phyloP scores from a whole-genome alignment of 768 basidiomycete species.

The Leccinum aurantiacum region DNA sequence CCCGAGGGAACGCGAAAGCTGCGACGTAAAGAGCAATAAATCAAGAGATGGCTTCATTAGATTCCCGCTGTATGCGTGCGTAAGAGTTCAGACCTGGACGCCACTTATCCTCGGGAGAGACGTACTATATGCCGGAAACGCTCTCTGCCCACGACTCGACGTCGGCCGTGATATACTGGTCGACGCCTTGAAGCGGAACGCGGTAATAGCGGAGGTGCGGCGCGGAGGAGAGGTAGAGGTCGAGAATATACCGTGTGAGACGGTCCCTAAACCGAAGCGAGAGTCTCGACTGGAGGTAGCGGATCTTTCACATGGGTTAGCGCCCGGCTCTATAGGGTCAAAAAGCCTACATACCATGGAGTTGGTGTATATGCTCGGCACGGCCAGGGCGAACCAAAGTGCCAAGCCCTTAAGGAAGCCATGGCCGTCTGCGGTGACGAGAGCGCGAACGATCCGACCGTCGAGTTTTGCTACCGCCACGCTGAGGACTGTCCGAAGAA shows the following conservation, averaged over 20 bases:
- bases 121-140: conserved; percentile 84
- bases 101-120: conserved; percentile 13
- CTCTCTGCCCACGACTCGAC: conserved; percentile 87
- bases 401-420: conserved; percentile 82
- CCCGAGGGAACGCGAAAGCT: conserved; percentile 85
- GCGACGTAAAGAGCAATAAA: conserved; percentile 87
- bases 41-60: conserved; percentile 91
- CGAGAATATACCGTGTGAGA: conserved; percentile 87
- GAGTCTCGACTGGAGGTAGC: conserved; percentile 81
- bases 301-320: neutral
- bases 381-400: conserved; percentile 86
- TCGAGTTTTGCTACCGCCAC: conserved; percentile 87
- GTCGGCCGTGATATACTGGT: conserved; percentile 93
- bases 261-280: conserved; percentile 81
- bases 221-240: conserved; percentile 80
- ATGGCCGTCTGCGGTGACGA: conserved; percentile 82
- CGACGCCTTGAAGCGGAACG: conserved; percentile 67
- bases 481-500: conserved; percentile 83
- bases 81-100: neutral
- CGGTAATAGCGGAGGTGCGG: conserved; percentile 73
- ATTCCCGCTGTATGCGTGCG: conserved; percentile 64
- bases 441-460: conserved; percentile 83
- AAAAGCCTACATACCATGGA: conserved; percentile 58
- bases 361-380: conserved; percentile 95
- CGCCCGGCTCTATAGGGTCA: neutral